Evolutionary conservation across 2,329 filamentous ascomycete species (phyloP), one percentile per base, ranked within the genome.

Genomic region (Huntiella moniliformis): DNA sequence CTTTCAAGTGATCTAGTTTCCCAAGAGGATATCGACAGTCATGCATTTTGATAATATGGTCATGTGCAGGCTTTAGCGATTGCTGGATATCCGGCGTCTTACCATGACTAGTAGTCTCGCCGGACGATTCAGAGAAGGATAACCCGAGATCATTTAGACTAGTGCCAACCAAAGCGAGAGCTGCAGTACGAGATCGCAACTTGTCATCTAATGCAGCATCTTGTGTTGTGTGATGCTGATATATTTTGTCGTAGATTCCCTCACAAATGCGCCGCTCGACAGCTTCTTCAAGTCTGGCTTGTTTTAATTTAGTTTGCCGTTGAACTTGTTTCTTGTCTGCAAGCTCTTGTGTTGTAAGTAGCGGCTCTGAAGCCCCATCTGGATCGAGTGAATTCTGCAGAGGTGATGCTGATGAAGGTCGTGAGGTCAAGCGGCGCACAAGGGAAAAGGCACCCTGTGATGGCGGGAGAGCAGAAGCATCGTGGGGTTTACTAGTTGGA

Each of bases 191-290:
- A 7, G 91, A 98, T 28, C 91, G 76, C 43, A 98, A 67, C 58
- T 93, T 95, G 56, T 93, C 87, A 58, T 98, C 91, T 56, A 88
- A 75, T 10, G 91, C 87, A 61, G 95, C 88, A 57, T 98, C 91
- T 55, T 96, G 79, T 0, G 88, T 93, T 58, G 73, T 91, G 50
- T 81, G 76, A 59, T 98, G 91, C 40, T 86, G 77, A 71, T 88
- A 98, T 58, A 98, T 84, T 52, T 82, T 79, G 48, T 79, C 71
- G 57, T 96, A 96, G 39, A 88, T 78, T 45, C 79, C 77, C 57
- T 93, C 85, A 56, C 84, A 92, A 8, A 87, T 73, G 51, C 82
- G 75, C 52, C 83, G 74, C 59, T 98, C 91, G 0, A 96, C 82
- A 3, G 86, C 85, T 60, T 98, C 91, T 61, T 98, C 88, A 28